A percentile compares a stretch with the other conserved stretches of the same genome.
Evolutionary conservation across 2,329 filamentous ascomycete species (phyloP).

Genomic region (Pyrenochaeta sp.): DNA sequence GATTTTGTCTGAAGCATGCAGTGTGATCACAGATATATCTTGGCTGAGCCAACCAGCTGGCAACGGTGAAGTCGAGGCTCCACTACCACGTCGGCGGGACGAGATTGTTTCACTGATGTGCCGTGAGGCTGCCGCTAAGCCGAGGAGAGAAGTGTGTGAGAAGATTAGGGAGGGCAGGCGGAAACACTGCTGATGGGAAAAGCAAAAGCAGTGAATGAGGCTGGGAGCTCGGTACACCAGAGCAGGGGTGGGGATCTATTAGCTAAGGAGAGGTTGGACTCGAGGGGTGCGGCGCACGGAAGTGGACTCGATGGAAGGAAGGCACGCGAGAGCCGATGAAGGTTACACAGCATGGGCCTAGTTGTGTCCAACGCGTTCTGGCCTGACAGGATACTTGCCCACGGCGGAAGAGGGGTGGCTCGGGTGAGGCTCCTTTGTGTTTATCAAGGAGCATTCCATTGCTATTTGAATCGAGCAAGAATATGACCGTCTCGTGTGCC

Average conservation of each 20-base stretch:
- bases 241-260: not conserved
- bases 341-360: not conserved
- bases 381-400: not conserved
- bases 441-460: not conserved
- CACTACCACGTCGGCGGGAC: not conserved
- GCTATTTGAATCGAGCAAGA: slow-evolving; percentile 1
- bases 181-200: not conserved
- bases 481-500: too few species aligned
- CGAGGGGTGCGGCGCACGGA: not conserved
- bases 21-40: not conserved
- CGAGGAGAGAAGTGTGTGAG: not conserved
- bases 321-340: not conserved
- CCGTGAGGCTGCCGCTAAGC: not conserved
- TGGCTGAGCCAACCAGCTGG: too few species aligned
- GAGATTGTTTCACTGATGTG: not conserved
- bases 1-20: not conserved
- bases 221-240: not conserved
- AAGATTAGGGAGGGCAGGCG: not conserved
- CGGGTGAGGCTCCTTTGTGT: not conserved
- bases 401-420: too few species aligned
- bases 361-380: not conserved
- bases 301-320: not conserved
- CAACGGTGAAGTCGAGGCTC: too few species aligned
- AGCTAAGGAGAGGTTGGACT: not conserved
- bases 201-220: not conserved